A percentile compares a stretch with the other conserved stretches of the same genome.
These are phyloP conservation scores for Grigorovia transvaalensis DNA, from an alignment of 805 yeast species.

Conservation along the genomic window DNA sequence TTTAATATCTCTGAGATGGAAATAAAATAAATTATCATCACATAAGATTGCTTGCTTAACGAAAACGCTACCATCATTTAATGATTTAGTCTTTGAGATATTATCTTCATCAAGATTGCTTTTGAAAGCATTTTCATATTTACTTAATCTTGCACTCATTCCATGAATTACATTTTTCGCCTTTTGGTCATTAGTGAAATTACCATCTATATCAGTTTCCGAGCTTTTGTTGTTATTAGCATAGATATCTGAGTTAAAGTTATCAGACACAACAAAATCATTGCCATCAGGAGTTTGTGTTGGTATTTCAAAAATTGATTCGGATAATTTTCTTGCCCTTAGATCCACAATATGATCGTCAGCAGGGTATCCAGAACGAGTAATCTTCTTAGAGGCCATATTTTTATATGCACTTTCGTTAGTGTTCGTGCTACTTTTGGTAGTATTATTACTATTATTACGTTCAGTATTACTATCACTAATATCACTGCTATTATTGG, in stretches of 20 bases:
- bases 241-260: neutral
- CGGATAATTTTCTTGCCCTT: slow-evolving; percentile 21
- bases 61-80: slow-evolving; percentile 1
- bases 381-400: neutral
- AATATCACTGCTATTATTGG: neutral
- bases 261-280: neutral
- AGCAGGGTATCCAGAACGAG: slow-evolving; percentile 17
- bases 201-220: neutral
- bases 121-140: neutral
- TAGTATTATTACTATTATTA: no score
- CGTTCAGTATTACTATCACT: neutral
- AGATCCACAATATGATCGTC: slow-evolving; percentile 24
- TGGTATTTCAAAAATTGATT: neutral
- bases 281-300: neutral
- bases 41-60: slow-evolving; percentile 20
- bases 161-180: neutral
- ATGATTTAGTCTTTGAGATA: neutral
- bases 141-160: neutral
- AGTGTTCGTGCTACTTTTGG: no score
- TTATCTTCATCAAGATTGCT: neutral
- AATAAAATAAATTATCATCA: slow-evolving; percentile 40
- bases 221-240: neutral
- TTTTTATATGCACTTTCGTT: neutral
- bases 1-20: slow-evolving; percentile 47
- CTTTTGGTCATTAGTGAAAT: neutral